A percentile compares a stretch with the other conserved stretches of the same genome.
Conservation (phyloP, 2,329 filamentous ascomycete genomes). For the Cryoendolithus antarcticus region DNA sequence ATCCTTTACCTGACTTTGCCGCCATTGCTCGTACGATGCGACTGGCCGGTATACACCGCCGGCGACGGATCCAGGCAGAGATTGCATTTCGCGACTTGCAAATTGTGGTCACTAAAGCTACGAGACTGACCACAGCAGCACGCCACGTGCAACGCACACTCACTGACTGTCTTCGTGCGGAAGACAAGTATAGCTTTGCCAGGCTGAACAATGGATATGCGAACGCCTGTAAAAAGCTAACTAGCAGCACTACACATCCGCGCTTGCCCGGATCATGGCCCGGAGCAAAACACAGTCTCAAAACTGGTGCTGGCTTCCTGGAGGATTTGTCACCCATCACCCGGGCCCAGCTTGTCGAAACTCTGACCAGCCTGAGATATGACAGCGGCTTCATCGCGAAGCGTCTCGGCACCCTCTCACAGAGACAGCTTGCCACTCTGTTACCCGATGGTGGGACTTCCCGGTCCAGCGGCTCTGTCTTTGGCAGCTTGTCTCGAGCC, state of each 20-base stretch:
- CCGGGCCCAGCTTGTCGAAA: constrained; percentile 62
- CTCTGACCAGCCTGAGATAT: constrained; percentile 69
- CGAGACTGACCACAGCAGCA: constrained; percentile 3
- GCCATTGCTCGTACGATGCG: no score
- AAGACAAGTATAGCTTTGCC: constrained; percentile 67
- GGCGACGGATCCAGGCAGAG: no score
- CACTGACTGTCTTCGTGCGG: constrained; percentile 64
- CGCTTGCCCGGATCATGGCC: background rate
- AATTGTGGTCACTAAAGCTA: no score
- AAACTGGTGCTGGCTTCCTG: constrained; percentile 23
- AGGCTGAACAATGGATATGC: constrained; percentile 65
- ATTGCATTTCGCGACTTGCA: no score
- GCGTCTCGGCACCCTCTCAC: constrained; percentile 62
- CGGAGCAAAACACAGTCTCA: background rate
- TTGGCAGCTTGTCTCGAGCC: constrained; percentile 45
- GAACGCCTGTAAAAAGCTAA: constrained; percentile 46
- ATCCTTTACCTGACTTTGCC: no score
- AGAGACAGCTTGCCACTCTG: constrained; percentile 64
- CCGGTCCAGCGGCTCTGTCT: constrained; percentile 73
- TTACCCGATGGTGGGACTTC: constrained; percentile 66
- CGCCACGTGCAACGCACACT: constrained; percentile 53
- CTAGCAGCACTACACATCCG: background rate
- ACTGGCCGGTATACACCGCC: no score
- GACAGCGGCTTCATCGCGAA: constrained; percentile 81
- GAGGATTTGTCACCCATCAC: constrained; percentile 65